Base-by-base conservation (phyloP, 257 asterid species). In the Gentiana dahurica region DNA sequence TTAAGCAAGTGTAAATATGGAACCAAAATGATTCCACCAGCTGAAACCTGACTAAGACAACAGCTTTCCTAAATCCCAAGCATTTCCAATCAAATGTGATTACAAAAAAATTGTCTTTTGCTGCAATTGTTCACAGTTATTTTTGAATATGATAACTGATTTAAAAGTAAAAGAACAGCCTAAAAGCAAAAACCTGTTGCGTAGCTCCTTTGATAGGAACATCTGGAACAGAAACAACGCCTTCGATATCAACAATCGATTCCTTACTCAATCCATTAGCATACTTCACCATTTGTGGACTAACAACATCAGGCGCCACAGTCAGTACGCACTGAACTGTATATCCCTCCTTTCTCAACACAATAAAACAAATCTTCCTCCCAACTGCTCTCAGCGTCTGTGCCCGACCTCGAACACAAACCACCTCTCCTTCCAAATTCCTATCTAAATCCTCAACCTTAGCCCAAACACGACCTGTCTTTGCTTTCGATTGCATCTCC, bases 291-390 rank as follows among this genome's bases (percentile, higher is more conserved):
- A 91, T 87, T 68, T 81, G 85, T 12, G 65, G 57, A 64, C 98
- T 91, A 47, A 85, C 94, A 58, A 81, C 34, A 45, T 79, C 94
- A 4, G 61, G 68, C 11, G 79, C 76, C 48, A 85, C 95, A 3
- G 75, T 72, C 70, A 87, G 61, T 5, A 91, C 83, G 58, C 95
- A 87, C 67, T 87, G 96, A 43, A 91, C 96, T 1, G 95, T 87
- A 59, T 74, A 85, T 2, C 96, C 94, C 10, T 76, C 62, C 58
- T 85, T 80, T 56, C 98, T 85, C 55, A 91, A 87, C 37, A 87
- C 87, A 38, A 87, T 24, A 33, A 91, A 91, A 2, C 94, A 87
- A 67, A 91, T 81, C 71, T 84, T 91, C 67, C 81, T 87, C 61
- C 92, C 83, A 5, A 76, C 83, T 3, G 79, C 80, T 11, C 98